These are phyloP conservation scores for Leccinum imitatum DNA, from an alignment of 768 basidiomycete species.

Conservation along the genomic window DNA sequence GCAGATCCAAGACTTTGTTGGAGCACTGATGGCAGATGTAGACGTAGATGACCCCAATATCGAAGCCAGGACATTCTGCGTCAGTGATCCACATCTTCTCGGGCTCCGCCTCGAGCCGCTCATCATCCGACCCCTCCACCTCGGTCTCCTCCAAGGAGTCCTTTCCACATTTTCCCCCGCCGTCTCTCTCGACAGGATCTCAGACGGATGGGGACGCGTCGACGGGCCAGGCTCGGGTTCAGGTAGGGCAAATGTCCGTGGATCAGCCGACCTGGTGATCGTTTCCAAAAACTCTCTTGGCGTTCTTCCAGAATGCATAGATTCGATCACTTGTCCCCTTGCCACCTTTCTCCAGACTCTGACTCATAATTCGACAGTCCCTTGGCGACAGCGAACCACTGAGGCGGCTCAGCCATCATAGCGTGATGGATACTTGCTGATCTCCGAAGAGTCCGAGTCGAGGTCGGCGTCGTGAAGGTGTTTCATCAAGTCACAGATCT, in stretches of 20 bases:
- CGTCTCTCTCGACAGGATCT: conserved; percentile 5
- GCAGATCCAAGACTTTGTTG: neutral
- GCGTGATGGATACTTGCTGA: conserved; percentile 45
- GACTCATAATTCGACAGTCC: conserved; percentile 15
- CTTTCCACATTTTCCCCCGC: neutral
- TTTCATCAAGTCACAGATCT: conserved; percentile 49
- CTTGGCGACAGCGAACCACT: conserved; percentile 41
- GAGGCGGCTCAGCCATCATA: conserved; percentile 42
- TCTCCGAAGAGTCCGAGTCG: conserved; percentile 36
- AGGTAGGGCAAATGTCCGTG: neutral
- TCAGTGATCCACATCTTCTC: conserved; percentile 35
- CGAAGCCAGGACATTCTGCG: neutral
- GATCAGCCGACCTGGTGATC: neutral
- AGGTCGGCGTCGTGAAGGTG: conserved; percentile 35
- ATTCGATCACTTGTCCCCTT: conserved; percentile 24
- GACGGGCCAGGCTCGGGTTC: conserved; percentile 6
- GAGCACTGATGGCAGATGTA: too few species aligned
- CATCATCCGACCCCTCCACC: conserved; percentile 12
- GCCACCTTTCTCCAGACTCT: conserved; percentile 34
- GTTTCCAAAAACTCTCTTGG: conserved; percentile 43
- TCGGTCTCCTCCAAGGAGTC: conserved; percentile 2
- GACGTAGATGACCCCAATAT: neutral
- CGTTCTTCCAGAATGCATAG: conserved; percentile 53
- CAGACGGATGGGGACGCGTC: conserved; percentile 19
- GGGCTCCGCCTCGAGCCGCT: neutral